phyloP scores from a whole-genome alignment of 2,329 filamentous ascomycete genomes.

The Hymenoscyphus repandus region DNA sequence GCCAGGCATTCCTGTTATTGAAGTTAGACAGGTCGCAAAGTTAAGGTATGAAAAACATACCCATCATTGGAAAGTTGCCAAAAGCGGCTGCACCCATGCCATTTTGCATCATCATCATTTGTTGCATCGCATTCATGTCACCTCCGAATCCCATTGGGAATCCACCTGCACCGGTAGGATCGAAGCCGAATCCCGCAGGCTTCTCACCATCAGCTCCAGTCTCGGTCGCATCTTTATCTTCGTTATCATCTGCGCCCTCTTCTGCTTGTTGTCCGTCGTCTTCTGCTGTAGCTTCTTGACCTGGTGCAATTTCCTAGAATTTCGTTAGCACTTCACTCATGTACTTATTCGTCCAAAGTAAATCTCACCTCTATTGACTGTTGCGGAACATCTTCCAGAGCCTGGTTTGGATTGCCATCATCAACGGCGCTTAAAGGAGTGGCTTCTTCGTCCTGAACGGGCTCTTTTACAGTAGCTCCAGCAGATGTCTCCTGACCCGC shows the following conservation, averaged over 20 bases:
- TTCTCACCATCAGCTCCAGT: conserved; percentile 16
- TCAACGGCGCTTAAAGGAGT: conserved; percentile 7
- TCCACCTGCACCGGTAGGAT: conserved; percentile 30
- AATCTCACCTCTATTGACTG: conserved; percentile 34
- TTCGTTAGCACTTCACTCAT: conserved; percentile 14
- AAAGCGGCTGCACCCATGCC: conserved; percentile 54
- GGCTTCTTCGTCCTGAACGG: conserved; percentile 3
- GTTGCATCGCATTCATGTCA: conserved; percentile 71
- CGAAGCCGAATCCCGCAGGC: conserved; percentile 39
- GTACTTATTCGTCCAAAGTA: background rate
- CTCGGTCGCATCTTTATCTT: conserved; percentile 9
- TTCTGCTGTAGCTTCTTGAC: conserved; percentile 27
- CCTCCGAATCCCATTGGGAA: conserved; percentile 44
- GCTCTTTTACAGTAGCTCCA: background rate
- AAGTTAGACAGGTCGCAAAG: conserved; percentile 8
- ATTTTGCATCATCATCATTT: conserved; percentile 74
- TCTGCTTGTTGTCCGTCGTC: conserved; percentile 10
- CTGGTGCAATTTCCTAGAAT: conserved; percentile 29
- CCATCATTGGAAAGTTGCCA: conserved; percentile 73
- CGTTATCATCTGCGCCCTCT: conserved; percentile 5
- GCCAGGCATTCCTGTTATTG: conserved; percentile 61
- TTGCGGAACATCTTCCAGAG: conserved; percentile 33
- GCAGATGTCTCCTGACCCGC: background rate
- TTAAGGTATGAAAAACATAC: conserved; percentile 51
- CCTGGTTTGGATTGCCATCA: conserved; percentile 15